Percentiles rank a stretch among this genome's conserved stretches.
Evolutionary conservation across 106 monocot species (phyloP).

Genomic region (Agapanthus africanus): DNA sequence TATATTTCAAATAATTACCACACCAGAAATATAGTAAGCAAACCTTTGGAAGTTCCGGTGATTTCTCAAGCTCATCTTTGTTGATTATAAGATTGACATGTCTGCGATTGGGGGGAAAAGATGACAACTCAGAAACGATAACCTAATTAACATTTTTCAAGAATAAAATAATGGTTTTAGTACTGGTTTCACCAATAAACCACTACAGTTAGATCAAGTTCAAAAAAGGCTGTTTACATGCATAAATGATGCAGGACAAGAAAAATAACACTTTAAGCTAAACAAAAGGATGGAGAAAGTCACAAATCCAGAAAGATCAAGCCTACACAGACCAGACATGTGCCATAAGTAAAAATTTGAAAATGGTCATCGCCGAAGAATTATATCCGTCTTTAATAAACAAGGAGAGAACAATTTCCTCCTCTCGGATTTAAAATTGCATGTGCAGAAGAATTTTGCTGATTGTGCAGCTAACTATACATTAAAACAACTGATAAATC

Average conservation of each 20-base stretch:
- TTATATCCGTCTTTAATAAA: background rate
- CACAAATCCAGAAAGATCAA: background rate
- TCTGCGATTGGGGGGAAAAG: conserved; percentile 34
- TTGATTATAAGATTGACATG: conserved; percentile 79
- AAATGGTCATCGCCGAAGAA: background rate
- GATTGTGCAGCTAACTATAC: background rate
- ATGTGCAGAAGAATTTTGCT: background rate
- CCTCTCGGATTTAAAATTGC: too few species aligned
- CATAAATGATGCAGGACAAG: background rate
- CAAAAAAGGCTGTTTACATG: too few species aligned
- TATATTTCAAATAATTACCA: background rate
- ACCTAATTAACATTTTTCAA: background rate
- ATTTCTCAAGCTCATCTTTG: conserved; percentile 78
- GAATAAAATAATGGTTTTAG: background rate
- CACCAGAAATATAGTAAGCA: conserved; percentile 6
- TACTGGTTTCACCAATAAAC: background rate
- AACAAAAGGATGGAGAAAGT: background rate
- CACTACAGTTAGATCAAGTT: background rate
- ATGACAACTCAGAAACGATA: conserved; percentile 1
- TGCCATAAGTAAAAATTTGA: background rate
- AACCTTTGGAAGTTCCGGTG: conserved; percentile 82
- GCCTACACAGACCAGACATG: background rate
- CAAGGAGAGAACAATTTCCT: background rate
- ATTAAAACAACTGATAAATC: background rate
- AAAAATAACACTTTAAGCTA: background rate